Conservation (phyloP, 805 yeast species). For the Hyphopichia homilentoma region DNA sequence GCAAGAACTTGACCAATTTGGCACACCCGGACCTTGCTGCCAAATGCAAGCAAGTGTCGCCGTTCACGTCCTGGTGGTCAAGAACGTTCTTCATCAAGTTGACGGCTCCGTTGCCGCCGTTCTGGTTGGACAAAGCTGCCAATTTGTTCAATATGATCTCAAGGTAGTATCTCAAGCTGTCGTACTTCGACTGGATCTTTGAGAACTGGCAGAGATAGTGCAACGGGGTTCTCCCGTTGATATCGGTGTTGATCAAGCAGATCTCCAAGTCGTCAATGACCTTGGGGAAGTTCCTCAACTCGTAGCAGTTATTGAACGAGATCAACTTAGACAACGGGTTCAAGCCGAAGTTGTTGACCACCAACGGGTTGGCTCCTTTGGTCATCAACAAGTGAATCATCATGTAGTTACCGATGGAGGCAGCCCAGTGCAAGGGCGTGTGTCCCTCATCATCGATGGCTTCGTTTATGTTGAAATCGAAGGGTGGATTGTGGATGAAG, state of each 20-base stretch:
- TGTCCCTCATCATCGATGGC: constrained; percentile 93
- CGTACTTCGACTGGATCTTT: constrained; percentile 60
- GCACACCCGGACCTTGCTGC: constrained; percentile 66
- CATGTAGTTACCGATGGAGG: constrained; percentile 84
- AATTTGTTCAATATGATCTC: constrained; percentile 73
- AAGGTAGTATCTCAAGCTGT: constrained; percentile 80
- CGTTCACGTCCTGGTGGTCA: constrained; percentile 76
- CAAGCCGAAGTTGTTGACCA: constrained; percentile 63
- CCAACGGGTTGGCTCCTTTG: constrained; percentile 66
- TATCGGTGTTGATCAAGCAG: constrained; percentile 75
- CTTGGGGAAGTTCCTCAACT: constrained; percentile 73
- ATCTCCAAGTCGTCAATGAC: constrained; percentile 73
- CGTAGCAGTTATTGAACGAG: constrained; percentile 82
- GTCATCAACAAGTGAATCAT: constrained; percentile 72
- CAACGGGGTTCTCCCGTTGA: constrained; percentile 68
- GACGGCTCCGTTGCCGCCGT: constrained; percentile 41
- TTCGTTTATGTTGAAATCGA: constrained; percentile 64
- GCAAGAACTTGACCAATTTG: constrained; percentile 71
- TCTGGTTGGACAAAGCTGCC: constrained; percentile 39
- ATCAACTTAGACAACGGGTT: constrained; percentile 85
- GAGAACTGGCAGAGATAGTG: constrained; percentile 81
- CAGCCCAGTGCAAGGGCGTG: constrained; percentile 96
- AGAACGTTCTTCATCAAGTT: constrained; percentile 60
- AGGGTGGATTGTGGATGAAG: constrained; percentile 59
- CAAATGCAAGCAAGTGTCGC: constrained; percentile 82